Evolutionary conservation across 352 stramenopile species (phyloP), one percentile per base, ranked within the genome.

Genomic region (Pythium sp.): DNA sequence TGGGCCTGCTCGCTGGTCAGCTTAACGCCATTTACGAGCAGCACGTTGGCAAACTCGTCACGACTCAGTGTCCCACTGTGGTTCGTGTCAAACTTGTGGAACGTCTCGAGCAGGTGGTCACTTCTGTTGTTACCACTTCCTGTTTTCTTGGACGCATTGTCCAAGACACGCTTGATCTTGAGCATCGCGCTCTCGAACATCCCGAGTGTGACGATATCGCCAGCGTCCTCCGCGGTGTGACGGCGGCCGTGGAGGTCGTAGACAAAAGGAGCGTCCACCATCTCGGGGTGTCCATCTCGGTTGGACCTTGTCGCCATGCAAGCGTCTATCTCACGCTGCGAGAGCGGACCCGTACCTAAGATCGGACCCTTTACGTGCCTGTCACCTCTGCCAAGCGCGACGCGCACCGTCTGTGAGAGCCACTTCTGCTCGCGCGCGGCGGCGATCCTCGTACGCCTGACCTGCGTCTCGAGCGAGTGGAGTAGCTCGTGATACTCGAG

Each of bases 231-330:
- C 15, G 74, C 68, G 41, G 65, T 67, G 46, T 81, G 82, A 3
- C 79, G 80, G 2, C 81, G 75, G 2, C 84, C 84, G 12, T 93
- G 79, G 8, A 89, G 78, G 69, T 92, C 84, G 62, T 90, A 92
- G 49, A 91, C 76, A 53, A 67, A 70, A 12, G 36, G 36, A 36
- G 32, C 18, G 24, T 64, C 43, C 6, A 22, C 24, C 14, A 15
- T 2, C 1, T 46, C 38, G 2, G 61, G 22, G 34, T 53, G 26
- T 8, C 60, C 60, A 46, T 30, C 38, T 57, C 46, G 28, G n/a
- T 2, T 53, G 20, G 41, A 55, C 30, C 12, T 47, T 63, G 41
- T 51, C 32, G 15, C 15, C 22, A 22, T 38, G 47, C 9, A 36
- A 47, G 82, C 41, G 46, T 87, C 69, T 5, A 83, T 75, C 41